Evolutionary conservation across 768 basidiomycete genomes (phyloP).

Genomic region (Fomitopsis serialis): DNA sequence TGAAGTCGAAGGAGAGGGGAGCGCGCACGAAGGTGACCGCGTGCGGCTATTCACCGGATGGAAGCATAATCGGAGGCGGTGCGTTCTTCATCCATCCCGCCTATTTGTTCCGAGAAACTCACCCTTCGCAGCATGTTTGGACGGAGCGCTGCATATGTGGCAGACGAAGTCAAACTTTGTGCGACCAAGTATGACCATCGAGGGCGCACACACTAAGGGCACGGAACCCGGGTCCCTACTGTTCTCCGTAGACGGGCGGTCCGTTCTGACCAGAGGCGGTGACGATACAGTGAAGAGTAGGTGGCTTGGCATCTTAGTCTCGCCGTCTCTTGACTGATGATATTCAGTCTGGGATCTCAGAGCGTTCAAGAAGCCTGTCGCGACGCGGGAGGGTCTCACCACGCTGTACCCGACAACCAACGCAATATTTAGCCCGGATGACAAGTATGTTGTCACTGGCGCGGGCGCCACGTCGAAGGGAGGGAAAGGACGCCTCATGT

Average conservation of each 20-base stretch:
- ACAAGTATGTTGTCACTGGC: constrained; percentile 84
- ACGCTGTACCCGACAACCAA: constrained; percentile 92
- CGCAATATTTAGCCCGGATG: constrained; percentile 92
- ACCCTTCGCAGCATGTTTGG: constrained; percentile 64
- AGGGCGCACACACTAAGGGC: constrained; percentile 82
- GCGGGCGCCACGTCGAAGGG: constrained; percentile 63
- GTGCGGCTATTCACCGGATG: constrained; percentile 87
- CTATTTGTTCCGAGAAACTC: background rate
- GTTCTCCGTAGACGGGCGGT: constrained; percentile 85
- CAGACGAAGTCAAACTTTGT: constrained; percentile 89
- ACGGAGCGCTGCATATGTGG: constrained; percentile 94
- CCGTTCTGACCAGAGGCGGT: constrained; percentile 83
- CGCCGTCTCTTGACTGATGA: constrained; percentile 2
- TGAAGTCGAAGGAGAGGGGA: constrained; percentile 93
- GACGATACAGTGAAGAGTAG: constrained; percentile 94
- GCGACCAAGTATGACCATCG: constrained; percentile 79
- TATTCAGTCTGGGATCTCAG: constrained; percentile 88
- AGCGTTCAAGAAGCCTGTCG: constrained; percentile 85
- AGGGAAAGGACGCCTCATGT: constrained; percentile 64
- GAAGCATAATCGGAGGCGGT: constrained; percentile 88
- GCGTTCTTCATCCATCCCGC: constrained; percentile 21
- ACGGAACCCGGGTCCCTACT: constrained; percentile 83
- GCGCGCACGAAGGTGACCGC: constrained; percentile 87
- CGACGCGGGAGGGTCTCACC: constrained; percentile 52
- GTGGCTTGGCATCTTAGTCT: constrained; percentile 26